Evolutionary conservation across 352 stramenopile genomes (phyloP).

Genomic region (Phytophthora pluvialis): DNA sequence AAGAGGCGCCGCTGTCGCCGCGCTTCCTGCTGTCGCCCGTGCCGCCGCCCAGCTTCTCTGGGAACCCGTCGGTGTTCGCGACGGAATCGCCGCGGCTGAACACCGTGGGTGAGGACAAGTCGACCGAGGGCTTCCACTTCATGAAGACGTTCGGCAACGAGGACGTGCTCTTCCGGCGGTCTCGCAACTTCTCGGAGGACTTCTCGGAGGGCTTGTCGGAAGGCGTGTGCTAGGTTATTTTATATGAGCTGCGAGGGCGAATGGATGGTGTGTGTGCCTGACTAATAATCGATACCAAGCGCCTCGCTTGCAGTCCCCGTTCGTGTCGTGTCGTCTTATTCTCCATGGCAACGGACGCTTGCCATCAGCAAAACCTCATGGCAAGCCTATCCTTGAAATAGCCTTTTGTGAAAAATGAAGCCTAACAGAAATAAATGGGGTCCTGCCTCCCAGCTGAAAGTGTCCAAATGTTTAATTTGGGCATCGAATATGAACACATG

Average conservation of each 20-base stretch:
- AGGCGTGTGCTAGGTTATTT: constrained; percentile 74
- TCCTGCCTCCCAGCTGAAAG: no score
- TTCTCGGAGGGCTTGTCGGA: constrained; percentile 78
- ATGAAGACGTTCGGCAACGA: constrained; percentile 74
- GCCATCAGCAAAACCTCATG: not conserved
- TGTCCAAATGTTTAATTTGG: not conserved
- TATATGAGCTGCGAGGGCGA: constrained; percentile 31
- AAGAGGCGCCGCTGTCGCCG: constrained; percentile 60
- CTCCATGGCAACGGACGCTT: not conserved
- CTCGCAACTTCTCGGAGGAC: constrained; percentile 76
- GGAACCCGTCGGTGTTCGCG: constrained; percentile 48
- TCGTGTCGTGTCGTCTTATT: not conserved
- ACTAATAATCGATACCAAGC: constrained; percentile 19
- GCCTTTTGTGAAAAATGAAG: not conserved
- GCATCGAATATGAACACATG: not conserved
- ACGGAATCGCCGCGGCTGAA: constrained; percentile 54
- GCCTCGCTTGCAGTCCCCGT: constrained; percentile 6
- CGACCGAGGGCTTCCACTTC: constrained; percentile 50
- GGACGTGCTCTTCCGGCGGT: constrained; percentile 67
- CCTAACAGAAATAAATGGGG: no score
- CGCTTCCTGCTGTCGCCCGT: constrained; percentile 55
- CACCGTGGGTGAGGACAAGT: constrained; percentile 46
- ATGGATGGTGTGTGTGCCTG: constrained; percentile 14
- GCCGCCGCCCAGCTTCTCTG: constrained; percentile 44
- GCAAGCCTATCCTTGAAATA: not conserved